Conservation (phyloP, 2,329 filamentous ascomycete species). For the Colletotrichum truncatum region DNA sequence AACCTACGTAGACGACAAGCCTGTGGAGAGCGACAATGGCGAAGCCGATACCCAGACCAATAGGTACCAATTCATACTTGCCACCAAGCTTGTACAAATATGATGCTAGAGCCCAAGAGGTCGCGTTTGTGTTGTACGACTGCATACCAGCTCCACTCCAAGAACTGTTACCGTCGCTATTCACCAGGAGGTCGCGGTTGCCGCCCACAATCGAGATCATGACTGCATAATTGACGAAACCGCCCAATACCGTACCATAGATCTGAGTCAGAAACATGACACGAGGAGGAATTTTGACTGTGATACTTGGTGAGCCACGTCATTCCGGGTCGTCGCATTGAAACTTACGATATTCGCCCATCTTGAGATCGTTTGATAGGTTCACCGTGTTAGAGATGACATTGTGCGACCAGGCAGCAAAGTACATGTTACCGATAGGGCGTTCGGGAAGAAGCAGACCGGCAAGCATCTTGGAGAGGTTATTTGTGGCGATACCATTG, state of each 20-base stretch:
- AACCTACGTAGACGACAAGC: constrained; percentile 48
- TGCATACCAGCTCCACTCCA: constrained; percentile 65
- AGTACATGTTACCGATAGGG: constrained; percentile 66
- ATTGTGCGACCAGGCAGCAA: constrained; percentile 67
- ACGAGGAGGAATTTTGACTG: constrained; percentile 63
- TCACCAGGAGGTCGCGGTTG: constrained; percentile 56
- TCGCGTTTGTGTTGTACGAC: constrained; percentile 56
- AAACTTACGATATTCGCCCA: constrained; percentile 65
- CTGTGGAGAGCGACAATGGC: constrained; percentile 54
- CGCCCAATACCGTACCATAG: constrained; percentile 63
- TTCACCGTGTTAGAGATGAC: constrained; percentile 60
- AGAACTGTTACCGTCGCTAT: constrained; percentile 55
- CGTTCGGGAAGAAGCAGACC: constrained; percentile 59
- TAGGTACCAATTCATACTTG: constrained; percentile 56
- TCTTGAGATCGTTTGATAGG: constrained; percentile 63
- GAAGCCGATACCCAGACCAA: constrained; percentile 59
- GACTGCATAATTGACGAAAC: constrained; percentile 62
- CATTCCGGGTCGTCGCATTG: too few relatives aligned
- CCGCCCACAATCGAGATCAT: constrained; percentile 62
- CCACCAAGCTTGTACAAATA: constrained; percentile 59
- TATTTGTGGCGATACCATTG: constrained; percentile 67
- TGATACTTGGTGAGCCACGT: constrained; percentile 35
- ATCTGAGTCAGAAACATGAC: constrained; percentile 66
- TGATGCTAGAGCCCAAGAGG: constrained; percentile 60
- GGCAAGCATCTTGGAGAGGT: constrained; percentile 65